Conservation (phyloP, 208 protist genomes). For the Leishmania guyanensis region DNA sequence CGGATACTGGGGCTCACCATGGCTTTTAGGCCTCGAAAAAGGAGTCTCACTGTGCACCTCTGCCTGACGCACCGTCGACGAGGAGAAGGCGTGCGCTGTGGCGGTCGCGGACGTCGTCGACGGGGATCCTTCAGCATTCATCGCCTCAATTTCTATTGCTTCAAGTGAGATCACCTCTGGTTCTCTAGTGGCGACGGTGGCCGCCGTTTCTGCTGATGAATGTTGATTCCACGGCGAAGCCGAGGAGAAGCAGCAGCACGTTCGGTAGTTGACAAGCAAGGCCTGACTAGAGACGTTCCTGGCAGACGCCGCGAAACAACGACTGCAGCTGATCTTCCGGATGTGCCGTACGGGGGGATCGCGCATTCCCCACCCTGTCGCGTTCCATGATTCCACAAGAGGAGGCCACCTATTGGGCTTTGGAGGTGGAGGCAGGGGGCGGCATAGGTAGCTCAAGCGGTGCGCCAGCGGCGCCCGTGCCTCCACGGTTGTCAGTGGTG, state of each 20-base stretch:
- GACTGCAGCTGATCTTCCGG: not conserved
- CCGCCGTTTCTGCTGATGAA: not conserved
- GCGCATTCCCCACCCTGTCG: not conserved
- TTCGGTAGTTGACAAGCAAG: not conserved
- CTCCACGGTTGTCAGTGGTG: not conserved
- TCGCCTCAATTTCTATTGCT: slow-evolving; percentile 29
- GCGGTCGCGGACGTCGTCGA: not conserved
- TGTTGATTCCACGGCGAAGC: not conserved
- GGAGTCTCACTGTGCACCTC: not conserved
- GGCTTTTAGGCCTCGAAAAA: too few relatives aligned
- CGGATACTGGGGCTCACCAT: not conserved
- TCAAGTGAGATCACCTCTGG: slow-evolving; percentile 68
- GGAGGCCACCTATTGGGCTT: not conserved
- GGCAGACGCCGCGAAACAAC: not conserved
- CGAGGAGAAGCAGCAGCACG: not conserved
- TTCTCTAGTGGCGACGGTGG: slow-evolving; percentile 15
- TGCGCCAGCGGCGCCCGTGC: not conserved
- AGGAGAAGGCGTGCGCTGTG: not conserved
- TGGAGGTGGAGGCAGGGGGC: not conserved
- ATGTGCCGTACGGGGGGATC: not conserved
- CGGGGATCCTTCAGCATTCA: slow-evolving; percentile 2
- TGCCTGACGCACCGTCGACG: not conserved
- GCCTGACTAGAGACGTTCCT: not conserved
- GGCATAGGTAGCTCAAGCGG: not conserved
- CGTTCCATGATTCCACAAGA: not conserved